Evolutionary conservation across 257 asterid genomes (phyloP), one percentile per base, ranked within the genome.

Genomic region (Marsdenia floribunda): DNA sequence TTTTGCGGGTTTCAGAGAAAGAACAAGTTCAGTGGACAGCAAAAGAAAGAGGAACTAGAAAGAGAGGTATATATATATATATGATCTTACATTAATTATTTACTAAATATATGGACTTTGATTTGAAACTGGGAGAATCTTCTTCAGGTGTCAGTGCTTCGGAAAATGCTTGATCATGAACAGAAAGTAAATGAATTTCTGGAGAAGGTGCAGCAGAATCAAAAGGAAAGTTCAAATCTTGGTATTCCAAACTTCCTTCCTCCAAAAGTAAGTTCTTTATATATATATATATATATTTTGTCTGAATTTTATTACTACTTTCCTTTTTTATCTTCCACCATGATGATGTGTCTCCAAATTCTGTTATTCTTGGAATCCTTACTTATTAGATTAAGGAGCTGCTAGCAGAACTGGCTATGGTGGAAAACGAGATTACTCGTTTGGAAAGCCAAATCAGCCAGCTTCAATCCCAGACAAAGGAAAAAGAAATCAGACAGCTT

Each of bases 111-210:
- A 29, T 29, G 33, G 33, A 29, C 33, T 29, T 29, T 8, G 49
- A 44, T 44, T 44, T 44, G 49, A 44, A 44, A 44, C 49, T 44
- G 12, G 4, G 1, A 2, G 26, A 35, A 12, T 46, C 12, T 46
- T 2, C 3, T 24, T 4, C 74, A 87, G 98, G 96, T 93, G 19
- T 70, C 79, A 6, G 89, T 78, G 73, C 95, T 92, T 29, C 83
- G 83, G 72, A 87, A 92, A 81, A 90, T 88, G 92, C 88, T 94
- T 82, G 89, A 78, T 9, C 86, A 90, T 68, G 98, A 94, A 73
- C 85, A 90, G 74, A 90, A 83, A 78, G 88, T 91, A 78, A 93
- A 82, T 70, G 87, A 88, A 72, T 89, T 82, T 84, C 88, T 92
- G 57, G 86, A 88, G 50, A 78, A 71, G 11, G 85, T 88, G 72